Evolutionary conservation across 306 rosid genomes (phyloP), one percentile per base, ranked within the genome.

Genomic region (Malus sylvestris): DNA sequence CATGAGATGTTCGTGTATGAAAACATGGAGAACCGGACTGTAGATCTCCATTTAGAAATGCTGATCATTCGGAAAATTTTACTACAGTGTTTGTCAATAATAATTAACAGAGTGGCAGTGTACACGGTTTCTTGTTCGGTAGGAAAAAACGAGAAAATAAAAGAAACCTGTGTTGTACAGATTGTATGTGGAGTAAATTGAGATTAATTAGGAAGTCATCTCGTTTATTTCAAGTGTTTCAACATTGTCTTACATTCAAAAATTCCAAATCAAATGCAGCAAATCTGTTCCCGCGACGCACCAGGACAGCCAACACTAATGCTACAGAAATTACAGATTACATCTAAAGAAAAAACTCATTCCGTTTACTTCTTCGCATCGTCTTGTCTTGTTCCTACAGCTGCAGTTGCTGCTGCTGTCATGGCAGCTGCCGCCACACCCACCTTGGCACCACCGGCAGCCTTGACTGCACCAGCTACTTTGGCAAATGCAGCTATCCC

Each of bases 391-490:
- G 98, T 79, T 30, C 91, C 45, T n/a, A 89, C 0, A 52, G 93
- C 91, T 15, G 97, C 96, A 55, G 90, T 85, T 74, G 98, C 98
- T 30, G 97, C 98, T 4, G 97, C 98, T 2, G 97, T 88, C 91
- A 89, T 82, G 45, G 93, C 96, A 32, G 89, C 91, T 0, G 97
- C 91, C 9, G 97, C 98, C 0, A 85, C 91, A 51, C 98, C 98
- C 8, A 91, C 15, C 88, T 93, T 93, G 30, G 22, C 93, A 27
- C 93, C 88, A 73, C 97, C 97, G 20, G 97, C 98, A 22, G 98
- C 98, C 80, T 93, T 93, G 93, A 88, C 80, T 14, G 49, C 96
- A 32, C 88, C 86, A 11, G 89, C 96, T 79, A 91, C 70, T 80
- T 91, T 91, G 12, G 97, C 98, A 79, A 93, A 91, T 59, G 91